Base-by-base conservation (phyloP, 768 basidiomycete species). In the Podaxis sp. region DNA sequence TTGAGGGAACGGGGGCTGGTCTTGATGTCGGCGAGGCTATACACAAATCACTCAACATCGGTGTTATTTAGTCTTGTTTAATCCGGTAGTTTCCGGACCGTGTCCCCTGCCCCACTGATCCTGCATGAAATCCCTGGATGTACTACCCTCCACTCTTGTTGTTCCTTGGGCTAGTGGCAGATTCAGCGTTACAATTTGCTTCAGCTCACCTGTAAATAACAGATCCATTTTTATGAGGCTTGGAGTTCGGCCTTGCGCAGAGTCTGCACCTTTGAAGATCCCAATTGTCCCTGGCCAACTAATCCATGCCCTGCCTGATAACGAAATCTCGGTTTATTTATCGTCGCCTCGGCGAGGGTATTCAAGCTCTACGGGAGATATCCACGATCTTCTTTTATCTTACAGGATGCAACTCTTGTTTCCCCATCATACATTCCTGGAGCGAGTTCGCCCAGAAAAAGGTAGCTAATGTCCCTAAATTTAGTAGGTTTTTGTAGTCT, bases 151-250 rank as follows among this genome's bases (percentile, higher is more conserved):
- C 27, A 44, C 42, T 14, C 65, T 63, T 35, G 32, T 66, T 5
- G 28, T 64, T 44, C 67, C 65, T n/a, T 68, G 65, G 64, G 65
- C 65, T 21, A 25, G 65, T 52, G 2, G 0, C 4, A 5, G 37
- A 9, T 14, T 11, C 11, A 36, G 11, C 1, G n/a, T 32, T 44
- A 23, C 6, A 16, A 28, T n/a, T 9, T 42, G 10, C 6, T 13
- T 13, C 18, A 18, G 37, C n/a, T 36, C 35, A 54, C 18, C 21
- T 13, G 7, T 23, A 14, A 36, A 5, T 14, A 27, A 28, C 14
- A 57, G 55, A 27, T 36, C 11, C 55, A 48, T 21, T 57, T 25
- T 23, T 27, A 57, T 9, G 55, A 57, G 5, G 27, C 55, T 14
- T 57, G 55, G 55, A 57, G 16, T 44, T 46, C 52, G 7, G 55